A percentile compares a stretch with the other conserved stretches of the same genome.
Evolutionary conservation across 352 stramenopile species (phyloP).

Genomic region (Phytophthora gonapodyides): DNA sequence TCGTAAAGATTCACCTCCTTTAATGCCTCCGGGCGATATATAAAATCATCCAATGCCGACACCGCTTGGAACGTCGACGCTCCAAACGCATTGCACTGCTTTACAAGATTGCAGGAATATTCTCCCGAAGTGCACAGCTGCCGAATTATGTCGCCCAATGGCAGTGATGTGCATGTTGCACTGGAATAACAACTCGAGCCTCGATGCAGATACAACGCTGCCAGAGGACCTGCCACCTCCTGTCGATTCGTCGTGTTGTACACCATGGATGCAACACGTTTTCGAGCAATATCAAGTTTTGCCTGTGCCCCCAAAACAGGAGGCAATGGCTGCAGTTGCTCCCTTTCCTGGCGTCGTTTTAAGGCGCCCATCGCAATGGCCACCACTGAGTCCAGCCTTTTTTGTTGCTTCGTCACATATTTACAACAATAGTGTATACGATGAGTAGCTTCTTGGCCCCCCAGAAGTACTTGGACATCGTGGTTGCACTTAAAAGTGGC

Average conservation of each 20-base stretch:
- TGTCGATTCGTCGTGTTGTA: conserved; percentile 2
- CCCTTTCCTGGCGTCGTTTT: conserved; percentile 1
- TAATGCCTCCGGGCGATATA: no score
- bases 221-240: not conserved
- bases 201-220: not conserved
- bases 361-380: conserved; percentile 2
- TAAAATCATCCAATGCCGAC: not conserved
- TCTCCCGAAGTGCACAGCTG: conserved; percentile 1
- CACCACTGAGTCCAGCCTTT: conserved; percentile 1
- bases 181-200: not conserved
- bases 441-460: not conserved
- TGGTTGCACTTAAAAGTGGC: conserved; percentile 1
- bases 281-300: conserved; percentile 1
- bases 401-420: conserved; percentile 7
- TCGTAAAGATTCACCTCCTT: no score
- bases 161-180: not conserved
- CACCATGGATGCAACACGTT: not conserved
- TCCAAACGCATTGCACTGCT: not conserved
- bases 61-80: not conserved
- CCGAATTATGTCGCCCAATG: conserved; percentile 5
- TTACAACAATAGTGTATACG: conserved; percentile 6
- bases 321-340: not conserved
- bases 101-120: conserved; percentile 1
- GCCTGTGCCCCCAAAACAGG: not conserved
- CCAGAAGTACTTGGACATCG: not conserved